phyloP scores from a whole-genome alignment of 768 basidiomycete species.

The Leccinellum luteum region DNA sequence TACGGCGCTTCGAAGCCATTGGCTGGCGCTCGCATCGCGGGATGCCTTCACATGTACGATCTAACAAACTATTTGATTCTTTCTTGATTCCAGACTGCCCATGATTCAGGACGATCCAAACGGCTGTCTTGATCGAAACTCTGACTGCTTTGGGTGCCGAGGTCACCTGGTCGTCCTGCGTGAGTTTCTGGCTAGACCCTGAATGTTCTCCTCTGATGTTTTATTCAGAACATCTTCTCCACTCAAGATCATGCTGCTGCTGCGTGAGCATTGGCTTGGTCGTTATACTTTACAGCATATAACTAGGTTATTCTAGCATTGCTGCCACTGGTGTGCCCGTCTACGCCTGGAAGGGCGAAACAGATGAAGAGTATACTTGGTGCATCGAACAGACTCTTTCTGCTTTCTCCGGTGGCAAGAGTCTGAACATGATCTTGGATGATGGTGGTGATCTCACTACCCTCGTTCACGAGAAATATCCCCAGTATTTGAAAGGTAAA shows the following conservation, averaged over 20 bases:
- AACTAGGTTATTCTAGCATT: slow-evolving; percentile 50
- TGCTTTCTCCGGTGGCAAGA: slow-evolving; percentile 80
- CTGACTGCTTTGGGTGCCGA: slow-evolving; percentile 93
- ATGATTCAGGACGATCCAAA: slow-evolving; percentile 87
- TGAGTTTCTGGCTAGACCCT: slow-evolving; percentile 37
- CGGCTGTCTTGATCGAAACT: slow-evolving; percentile 98
- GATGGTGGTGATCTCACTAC: slow-evolving; percentile 97
- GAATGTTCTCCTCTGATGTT: background rate
- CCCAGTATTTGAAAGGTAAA: slow-evolving; percentile 78
- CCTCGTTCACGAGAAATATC: slow-evolving; percentile 95
- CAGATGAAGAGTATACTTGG: slow-evolving; percentile 98
- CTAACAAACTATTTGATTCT: background rate
- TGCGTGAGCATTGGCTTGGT: slow-evolving; percentile 54
- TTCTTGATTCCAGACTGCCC: background rate
- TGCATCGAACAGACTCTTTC: slow-evolving; percentile 94
- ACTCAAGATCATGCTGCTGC: slow-evolving; percentile 99
- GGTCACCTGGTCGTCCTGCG: slow-evolving; percentile 98
- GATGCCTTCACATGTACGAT: slow-evolving; percentile 93
- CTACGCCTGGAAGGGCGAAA: slow-evolving; percentile 99
- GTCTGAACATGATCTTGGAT: slow-evolving; percentile 98
- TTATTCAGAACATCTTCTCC: slow-evolving; percentile 91
- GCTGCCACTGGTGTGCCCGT: slow-evolving; percentile 98
- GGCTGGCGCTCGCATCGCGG: slow-evolving; percentile 93
- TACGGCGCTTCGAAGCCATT: slow-evolving; percentile 80
- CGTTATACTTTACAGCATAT: background rate